These are phyloP conservation scores for Colletotrichum abscissum DNA, from an alignment of 2,329 filamentous ascomycete species.

Conservation along the genomic window DNA sequence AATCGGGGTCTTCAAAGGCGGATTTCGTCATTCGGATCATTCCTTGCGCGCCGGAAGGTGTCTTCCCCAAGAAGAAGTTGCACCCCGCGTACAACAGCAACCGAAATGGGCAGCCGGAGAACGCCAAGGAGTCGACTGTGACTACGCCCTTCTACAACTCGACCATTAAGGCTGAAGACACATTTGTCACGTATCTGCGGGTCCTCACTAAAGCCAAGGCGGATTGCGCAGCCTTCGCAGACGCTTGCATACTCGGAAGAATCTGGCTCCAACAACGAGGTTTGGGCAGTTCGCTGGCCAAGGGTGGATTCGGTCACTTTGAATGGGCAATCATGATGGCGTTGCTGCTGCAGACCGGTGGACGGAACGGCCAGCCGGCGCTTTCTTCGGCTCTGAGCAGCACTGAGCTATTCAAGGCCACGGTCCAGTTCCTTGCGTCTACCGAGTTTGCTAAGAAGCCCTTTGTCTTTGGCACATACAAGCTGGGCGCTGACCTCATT, in stretches of 20 bases:
- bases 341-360: slow-evolving; percentile 82
- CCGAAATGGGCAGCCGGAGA: slow-evolving; percentile 62
- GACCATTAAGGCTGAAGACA: slow-evolving; percentile 81
- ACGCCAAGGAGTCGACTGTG: slow-evolving; percentile 50
- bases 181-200: slow-evolving; percentile 79
- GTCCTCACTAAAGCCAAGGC: slow-evolving; percentile 77
- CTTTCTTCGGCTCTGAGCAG: slow-evolving; percentile 86
- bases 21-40: slow-evolving; percentile 79
- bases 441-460: slow-evolving; percentile 78
- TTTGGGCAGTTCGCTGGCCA: slow-evolving; percentile 74
- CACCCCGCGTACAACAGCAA: slow-evolving; percentile 77
- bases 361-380: slow-evolving; percentile 75
- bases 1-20: slow-evolving; percentile 39
- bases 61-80: slow-evolving; percentile 80
- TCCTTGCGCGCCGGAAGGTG: slow-evolving; percentile 74
- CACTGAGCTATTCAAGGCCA: slow-evolving; percentile 94
- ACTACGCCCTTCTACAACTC: slow-evolving; percentile 92
- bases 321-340: slow-evolving; percentile 89
- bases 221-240: slow-evolving; percentile 78
- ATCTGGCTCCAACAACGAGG: slow-evolving; percentile 92
- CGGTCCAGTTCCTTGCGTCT: slow-evolving; percentile 85
- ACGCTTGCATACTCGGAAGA: slow-evolving; percentile 87
- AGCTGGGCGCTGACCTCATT: slow-evolving; percentile 52
- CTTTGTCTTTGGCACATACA: slow-evolving; percentile 62
- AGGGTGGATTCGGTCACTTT: slow-evolving; percentile 91